Percentiles rank a stretch among this genome's conserved stretches.
These are phyloP conservation scores for Colletotrichum eremochloae DNA, from an alignment of 2,329 filamentous ascomycete species.

Conservation along the genomic window DNA sequence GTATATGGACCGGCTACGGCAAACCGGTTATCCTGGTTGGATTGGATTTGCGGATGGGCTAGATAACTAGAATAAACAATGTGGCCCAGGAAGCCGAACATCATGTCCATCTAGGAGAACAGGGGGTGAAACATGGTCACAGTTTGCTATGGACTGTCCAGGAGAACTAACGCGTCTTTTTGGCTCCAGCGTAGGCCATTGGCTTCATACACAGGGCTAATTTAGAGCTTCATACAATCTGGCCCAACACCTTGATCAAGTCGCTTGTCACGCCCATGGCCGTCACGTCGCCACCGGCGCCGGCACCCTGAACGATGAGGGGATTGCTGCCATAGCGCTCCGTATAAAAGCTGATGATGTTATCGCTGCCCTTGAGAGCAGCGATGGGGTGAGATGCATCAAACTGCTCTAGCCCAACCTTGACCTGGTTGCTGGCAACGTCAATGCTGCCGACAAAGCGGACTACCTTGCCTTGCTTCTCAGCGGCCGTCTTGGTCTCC, in stretches of 20 bases:
- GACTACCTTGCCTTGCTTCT: slow-evolving; percentile 90
- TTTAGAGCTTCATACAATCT: slow-evolving; percentile 65
- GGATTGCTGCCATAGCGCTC: slow-evolving; percentile 93
- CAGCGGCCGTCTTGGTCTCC: slow-evolving; percentile 84
- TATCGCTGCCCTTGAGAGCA: slow-evolving; percentile 95
- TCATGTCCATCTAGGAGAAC: background rate
- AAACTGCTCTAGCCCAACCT: slow-evolving; percentile 92
- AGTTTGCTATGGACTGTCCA: background rate
- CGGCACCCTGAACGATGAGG: slow-evolving; percentile 93
- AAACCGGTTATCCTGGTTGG: slow-evolving; percentile 21
- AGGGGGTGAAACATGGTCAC: background rate
- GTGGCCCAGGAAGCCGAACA: background rate
- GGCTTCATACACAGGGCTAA: background rate
- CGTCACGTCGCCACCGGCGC: slow-evolving; percentile 94
- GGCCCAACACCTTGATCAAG: slow-evolving; percentile 86
- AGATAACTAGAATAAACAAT: slow-evolving; percentile 1
- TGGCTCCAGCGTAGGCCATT: background rate
- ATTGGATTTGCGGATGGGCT: slow-evolving; percentile 35
- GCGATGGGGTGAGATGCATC: slow-evolving; percentile 93
- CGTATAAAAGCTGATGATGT: slow-evolving; percentile 99
- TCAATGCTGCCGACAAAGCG: slow-evolving; percentile 96
- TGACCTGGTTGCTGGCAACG: slow-evolving; percentile 82
- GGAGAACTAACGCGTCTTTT: background rate
- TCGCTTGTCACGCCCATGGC: slow-evolving; percentile 98
- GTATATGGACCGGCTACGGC: background rate